A percentile compares a stretch with the other conserved stretches of the same genome.
phyloP scores from a whole-genome alignment of 192 early-diverging fungal genomes.

The Coemansia sp. region DNA sequence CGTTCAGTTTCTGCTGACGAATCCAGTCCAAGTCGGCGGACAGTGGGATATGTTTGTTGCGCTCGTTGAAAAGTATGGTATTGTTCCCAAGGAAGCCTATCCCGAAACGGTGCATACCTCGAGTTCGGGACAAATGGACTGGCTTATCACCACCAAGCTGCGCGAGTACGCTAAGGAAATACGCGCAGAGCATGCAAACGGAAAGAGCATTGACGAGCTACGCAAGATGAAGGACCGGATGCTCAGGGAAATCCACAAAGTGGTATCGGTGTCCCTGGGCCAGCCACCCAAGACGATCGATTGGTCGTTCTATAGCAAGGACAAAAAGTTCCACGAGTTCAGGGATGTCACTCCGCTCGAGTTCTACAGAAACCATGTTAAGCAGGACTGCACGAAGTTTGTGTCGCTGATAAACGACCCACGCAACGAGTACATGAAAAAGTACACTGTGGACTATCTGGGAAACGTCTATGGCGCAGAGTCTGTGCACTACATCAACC shows the following conservation, averaged over 20 bases:
- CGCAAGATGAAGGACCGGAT: slow-evolving; percentile 59
- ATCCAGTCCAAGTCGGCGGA: slow-evolving; percentile 71
- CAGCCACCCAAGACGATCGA: slow-evolving; percentile 67
- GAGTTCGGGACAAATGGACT: slow-evolving; percentile 60
- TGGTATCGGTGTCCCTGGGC: slow-evolving; percentile 70
- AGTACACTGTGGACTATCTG: slow-evolving; percentile 73
- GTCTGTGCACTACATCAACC: slow-evolving; percentile 71
- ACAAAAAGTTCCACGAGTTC: slow-evolving; percentile 64
- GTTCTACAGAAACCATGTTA: slow-evolving; percentile 64
- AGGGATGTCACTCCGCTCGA: slow-evolving; percentile 60
- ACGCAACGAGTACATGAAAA: slow-evolving; percentile 61
- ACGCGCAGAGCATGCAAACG: slow-evolving; percentile 54
- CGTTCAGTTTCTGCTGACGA: slow-evolving; percentile 67
- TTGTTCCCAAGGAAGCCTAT: slow-evolving; percentile 68
- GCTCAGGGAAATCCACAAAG: slow-evolving; percentile 68
- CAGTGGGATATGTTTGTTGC: slow-evolving; percentile 83
- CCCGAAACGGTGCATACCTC: slow-evolving; percentile 70
- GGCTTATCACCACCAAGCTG: slow-evolving; percentile 63
- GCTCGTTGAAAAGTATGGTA: slow-evolving; percentile 72
- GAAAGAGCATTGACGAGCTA: slow-evolving; percentile 45
- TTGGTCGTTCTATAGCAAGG: slow-evolving; percentile 72
- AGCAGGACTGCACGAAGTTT: slow-evolving; percentile 58
- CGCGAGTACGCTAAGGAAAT: slow-evolving; percentile 69
- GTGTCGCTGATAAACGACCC: slow-evolving; percentile 76
- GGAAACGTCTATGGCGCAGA: slow-evolving; percentile 71